Percentiles rank a stretch among this genome's conserved stretches.
These are phyloP conservation scores for Alloteropsis semialata DNA, from an alignment of 176 grass and related monocot genomes.

Conservation along the genomic window DNA sequence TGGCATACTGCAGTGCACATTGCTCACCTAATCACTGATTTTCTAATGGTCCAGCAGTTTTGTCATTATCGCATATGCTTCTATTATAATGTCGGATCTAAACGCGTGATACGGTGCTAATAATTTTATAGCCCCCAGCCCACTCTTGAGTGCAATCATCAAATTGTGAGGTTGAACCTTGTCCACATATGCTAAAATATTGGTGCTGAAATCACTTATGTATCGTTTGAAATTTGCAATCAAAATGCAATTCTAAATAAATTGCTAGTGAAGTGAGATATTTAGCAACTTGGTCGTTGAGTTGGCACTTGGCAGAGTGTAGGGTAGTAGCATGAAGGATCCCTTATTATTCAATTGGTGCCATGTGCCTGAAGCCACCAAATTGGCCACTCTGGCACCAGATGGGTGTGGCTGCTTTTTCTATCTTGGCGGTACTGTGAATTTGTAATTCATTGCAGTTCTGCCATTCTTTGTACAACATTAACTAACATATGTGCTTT, in stretches of 20 bases:
- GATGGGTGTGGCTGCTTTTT: neutral
- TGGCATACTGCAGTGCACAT: slow-evolving; percentile 19
- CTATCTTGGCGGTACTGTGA: neutral
- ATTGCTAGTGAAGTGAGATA: neutral
- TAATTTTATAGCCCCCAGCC: slow-evolving; percentile 1
- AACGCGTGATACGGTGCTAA: neutral
- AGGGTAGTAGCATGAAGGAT: neutral
- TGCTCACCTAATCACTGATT: slow-evolving; percentile 13
- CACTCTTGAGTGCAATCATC: slow-evolving; percentile 11
- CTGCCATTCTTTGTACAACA: neutral
- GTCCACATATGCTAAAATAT: slow-evolving; percentile 20
- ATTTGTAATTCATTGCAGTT: neutral
- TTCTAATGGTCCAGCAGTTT: slow-evolving; percentile 29
- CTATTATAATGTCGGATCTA: slow-evolving; percentile 30
- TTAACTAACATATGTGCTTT: slow-evolving; percentile 10
- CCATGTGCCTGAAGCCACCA: slow-evolving; percentile 18
- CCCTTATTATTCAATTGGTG: slow-evolving; percentile 2
- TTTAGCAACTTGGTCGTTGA: slow-evolving; percentile 19
- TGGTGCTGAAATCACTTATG: neutral
- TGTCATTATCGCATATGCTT: slow-evolving; percentile 18
- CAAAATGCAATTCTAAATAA: neutral
- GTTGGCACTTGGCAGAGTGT: slow-evolving; percentile 8
- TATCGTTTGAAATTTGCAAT: neutral
- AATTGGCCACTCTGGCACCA: slow-evolving; percentile 13
- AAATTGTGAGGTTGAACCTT: slow-evolving; percentile 18